Conservation (phyloP, 106 monocot genomes). For the Gastrodia elata region DNA sequence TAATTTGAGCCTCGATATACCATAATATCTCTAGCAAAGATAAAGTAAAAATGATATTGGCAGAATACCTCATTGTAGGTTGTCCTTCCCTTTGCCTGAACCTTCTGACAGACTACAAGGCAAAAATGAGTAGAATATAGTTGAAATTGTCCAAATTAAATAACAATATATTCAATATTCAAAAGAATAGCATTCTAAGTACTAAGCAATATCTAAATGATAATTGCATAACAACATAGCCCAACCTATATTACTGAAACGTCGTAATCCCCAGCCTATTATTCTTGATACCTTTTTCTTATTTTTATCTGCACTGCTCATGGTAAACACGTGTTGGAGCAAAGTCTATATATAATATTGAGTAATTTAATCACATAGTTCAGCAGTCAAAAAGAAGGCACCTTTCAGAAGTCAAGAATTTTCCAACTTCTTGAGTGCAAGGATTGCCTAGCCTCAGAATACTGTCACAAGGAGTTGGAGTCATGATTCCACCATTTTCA, state of each 20-base stretch:
- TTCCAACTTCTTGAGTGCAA: constrained; percentile 20
- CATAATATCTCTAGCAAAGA: not conserved
- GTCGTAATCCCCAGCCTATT: constrained; percentile 71
- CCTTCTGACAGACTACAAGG: constrained; percentile 71
- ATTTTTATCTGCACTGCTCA: constrained; percentile 17
- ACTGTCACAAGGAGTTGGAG: constrained; percentile 18
- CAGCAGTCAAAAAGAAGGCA: constrained; percentile 8
- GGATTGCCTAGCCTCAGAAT: constrained; percentile 18
- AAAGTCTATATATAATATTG: not conserved
- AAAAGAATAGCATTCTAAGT: not conserved
- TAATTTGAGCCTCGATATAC: not conserved
- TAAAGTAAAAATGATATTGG: not conserved
- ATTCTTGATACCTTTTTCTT: constrained; percentile 41
- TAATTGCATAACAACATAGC: not conserved
- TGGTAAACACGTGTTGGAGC: not conserved
- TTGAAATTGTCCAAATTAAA: not conserved
- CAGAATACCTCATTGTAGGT: constrained; percentile 80
- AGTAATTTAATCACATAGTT: not conserved
- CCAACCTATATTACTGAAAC: constrained; percentile 81
- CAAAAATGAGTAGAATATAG: not conserved
- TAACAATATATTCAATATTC: not conserved
- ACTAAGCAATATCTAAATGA: not conserved
- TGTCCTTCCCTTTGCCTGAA: constrained; percentile 85
- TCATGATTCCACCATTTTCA: constrained; percentile 9
- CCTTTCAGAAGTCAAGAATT: constrained; percentile 15